Percentiles rank a stretch among this genome's conserved stretches.
Conservation (phyloP, 768 basidiomycete genomes). For the Mrakia hoshinonis region DNA sequence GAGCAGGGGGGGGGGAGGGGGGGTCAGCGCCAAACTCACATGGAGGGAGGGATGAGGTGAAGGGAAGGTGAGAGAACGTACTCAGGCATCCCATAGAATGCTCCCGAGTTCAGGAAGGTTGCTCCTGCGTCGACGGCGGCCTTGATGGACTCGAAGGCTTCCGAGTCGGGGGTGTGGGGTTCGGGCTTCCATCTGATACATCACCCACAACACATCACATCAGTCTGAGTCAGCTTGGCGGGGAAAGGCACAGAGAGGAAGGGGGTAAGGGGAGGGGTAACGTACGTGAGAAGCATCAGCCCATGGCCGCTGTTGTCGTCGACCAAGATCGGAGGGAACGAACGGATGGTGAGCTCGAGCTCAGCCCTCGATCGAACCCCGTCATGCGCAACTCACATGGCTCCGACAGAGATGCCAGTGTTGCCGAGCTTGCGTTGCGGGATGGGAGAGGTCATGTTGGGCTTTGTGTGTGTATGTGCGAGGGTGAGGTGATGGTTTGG, state of each 20-base stretch:
- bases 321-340: neutral
- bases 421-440: slow-evolving; percentile 10
- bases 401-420: slow-evolving; percentile 20
- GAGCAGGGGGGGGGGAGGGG: too few species aligned
- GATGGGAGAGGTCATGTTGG: neutral
- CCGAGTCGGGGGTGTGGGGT: slow-evolving; percentile 49
- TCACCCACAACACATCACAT: too few species aligned
- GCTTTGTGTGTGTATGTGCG: too few species aligned
- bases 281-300: slow-evolving; percentile 53
- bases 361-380: neutral
- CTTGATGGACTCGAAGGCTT: slow-evolving; percentile 57
- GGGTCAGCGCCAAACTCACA: neutral
- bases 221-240: too few species aligned
- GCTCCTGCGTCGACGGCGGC: slow-evolving; percentile 39
- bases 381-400: neutral
- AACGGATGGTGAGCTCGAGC: neutral
- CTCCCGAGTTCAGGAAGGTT: slow-evolving; percentile 42
- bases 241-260: neutral
- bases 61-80: neutral
- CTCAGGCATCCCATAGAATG: slow-evolving; percentile 52
- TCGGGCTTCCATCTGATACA: slow-evolving; percentile 45
- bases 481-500: too few species aligned
- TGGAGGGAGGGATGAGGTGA: neutral
- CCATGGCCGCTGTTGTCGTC: slow-evolving; percentile 44
- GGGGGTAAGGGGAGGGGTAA: neutral